Evolutionary conservation across 192 early-diverging fungal species (phyloP).

Genomic region (Lunasporangiospora selenospora): DNA sequence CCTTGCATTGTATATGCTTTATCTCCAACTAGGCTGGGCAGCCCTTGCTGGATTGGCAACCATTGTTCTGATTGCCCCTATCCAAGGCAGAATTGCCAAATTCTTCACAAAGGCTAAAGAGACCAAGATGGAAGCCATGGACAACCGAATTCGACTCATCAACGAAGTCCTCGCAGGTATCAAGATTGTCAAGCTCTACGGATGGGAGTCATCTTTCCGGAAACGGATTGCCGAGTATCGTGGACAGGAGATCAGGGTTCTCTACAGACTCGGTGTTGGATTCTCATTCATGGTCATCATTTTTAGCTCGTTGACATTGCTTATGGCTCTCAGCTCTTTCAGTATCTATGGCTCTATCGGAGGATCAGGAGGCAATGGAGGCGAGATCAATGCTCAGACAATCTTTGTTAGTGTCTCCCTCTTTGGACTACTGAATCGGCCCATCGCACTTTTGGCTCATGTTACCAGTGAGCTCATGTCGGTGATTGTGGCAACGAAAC

Average conservation of each 20-base stretch:
- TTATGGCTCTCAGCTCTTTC: conserved; percentile 34
- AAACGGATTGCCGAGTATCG: no score
- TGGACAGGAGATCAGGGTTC: no score
- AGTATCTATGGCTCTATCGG: conserved; percentile 25
- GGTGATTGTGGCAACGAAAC: conserved; percentile 14
- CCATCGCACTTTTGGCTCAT: conserved; percentile 19
- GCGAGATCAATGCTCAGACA: conserved; percentile 24
- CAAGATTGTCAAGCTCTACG: conserved; percentile 21
- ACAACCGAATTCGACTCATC: conserved; percentile 8
- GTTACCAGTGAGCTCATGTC: conserved; percentile 10
- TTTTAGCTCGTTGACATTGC: conserved; percentile 21
- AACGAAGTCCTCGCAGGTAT: conserved; percentile 6
- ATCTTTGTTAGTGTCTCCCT: conserved; percentile 27
- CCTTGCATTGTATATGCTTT: no score
- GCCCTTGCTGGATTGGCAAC: no score
- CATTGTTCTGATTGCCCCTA: no score
- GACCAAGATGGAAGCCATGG: no score
- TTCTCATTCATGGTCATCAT: conserved; percentile 21
- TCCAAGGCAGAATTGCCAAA: no score
- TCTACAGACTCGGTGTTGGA: no score
- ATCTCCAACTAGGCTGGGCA: no score
- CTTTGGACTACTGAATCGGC: conserved; percentile 32
- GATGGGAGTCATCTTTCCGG: no score
- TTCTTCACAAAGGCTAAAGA: no score
- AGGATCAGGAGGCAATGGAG: conserved; percentile 15